Percentiles rank a stretch among this genome's conserved stretches.
Conservation (phyloP, 805 yeast genomes). For the Starmerella apicola region DNA sequence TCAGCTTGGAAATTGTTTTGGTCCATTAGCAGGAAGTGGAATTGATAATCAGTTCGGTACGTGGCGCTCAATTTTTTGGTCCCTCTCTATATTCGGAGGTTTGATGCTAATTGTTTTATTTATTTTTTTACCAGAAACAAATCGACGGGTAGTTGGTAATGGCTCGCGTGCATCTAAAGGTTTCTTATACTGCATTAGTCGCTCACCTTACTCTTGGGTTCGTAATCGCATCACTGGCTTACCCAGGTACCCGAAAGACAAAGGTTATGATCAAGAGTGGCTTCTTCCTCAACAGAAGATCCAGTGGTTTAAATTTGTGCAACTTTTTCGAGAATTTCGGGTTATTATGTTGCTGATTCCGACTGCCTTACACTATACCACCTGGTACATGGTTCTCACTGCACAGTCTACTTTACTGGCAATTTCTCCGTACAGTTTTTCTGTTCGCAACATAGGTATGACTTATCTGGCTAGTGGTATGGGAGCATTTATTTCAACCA, state of each 20-base stretch:
- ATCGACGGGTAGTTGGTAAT: slow-evolving; percentile 60
- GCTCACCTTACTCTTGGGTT: slow-evolving; percentile 20
- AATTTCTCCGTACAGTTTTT: slow-evolving; percentile 35
- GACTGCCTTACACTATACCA: slow-evolving; percentile 49
- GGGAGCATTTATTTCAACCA: slow-evolving; percentile 50
- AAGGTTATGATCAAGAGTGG: slow-evolving; percentile 19
- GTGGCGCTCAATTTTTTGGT: slow-evolving; percentile 62
- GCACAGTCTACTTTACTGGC: slow-evolving; percentile 47
- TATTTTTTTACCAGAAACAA: slow-evolving; percentile 59
- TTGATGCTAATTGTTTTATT: slow-evolving; percentile 27
- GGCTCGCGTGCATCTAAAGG: slow-evolving; percentile 37
- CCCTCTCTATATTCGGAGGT: slow-evolving; percentile 55
- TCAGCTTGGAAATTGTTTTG: slow-evolving; percentile 62
- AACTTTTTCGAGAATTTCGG: slow-evolving; percentile 35
- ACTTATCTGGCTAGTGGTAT: slow-evolving; percentile 66
- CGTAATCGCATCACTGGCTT: slow-evolving; percentile 18
- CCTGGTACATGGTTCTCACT: slow-evolving; percentile 60
- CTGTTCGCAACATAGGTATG: slow-evolving; percentile 49
- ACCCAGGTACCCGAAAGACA: slow-evolving; percentile 18
- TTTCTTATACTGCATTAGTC: slow-evolving; percentile 9
- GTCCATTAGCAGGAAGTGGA: slow-evolving; percentile 55
- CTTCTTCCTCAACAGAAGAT: slow-evolving; percentile 14
- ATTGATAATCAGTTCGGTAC: slow-evolving; percentile 34
- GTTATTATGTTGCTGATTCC: slow-evolving; percentile 42
- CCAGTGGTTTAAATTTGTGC: slow-evolving; percentile 27